Evolutionary conservation across 2,329 filamentous ascomycete species (phyloP).

Genomic region (Fusarium albidum): DNA sequence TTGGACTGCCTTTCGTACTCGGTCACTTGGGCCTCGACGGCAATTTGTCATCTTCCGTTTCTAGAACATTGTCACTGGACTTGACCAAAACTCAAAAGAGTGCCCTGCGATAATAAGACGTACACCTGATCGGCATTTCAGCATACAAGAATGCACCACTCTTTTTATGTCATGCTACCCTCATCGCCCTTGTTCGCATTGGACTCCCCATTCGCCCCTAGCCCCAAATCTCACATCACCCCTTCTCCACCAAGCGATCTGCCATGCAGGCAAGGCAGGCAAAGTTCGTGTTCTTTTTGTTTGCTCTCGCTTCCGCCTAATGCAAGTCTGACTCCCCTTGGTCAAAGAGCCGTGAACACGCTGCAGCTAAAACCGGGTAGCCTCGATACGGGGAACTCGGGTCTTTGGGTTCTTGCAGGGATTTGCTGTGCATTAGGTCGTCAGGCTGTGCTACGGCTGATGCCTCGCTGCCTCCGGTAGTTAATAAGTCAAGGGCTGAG

Average conservation of each 20-base stretch:
- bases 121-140: background rate
- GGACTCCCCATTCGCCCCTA: conserved; percentile 27
- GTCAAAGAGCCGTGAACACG: conserved; percentile 7
- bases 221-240: conserved; percentile 8
- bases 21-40: conserved; percentile 3
- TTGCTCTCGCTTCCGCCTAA: conserved; percentile 2
- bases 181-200: conserved; percentile 17
- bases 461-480: too few species aligned
- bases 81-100: background rate
- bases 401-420: conserved; percentile 19
- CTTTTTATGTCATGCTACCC: too few species aligned
- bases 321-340: conserved; percentile 6
- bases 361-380: conserved; percentile 17
- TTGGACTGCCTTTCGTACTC: conserved; percentile 18
- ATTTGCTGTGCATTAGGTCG: conserved; percentile 22
- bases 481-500: background rate
- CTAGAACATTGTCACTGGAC: conserved; percentile 32
- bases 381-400: conserved; percentile 24
- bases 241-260: conserved; percentile 26
- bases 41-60: conserved; percentile 36
- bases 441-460: conserved; percentile 25
- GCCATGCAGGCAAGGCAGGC: conserved; percentile 20
- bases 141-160: too few species aligned
- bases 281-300: background rate
- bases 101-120: background rate